Evolutionary conservation across 1,284 basidiomycete species (phyloP).

Genomic region (Gomphus bonarii): DNA sequence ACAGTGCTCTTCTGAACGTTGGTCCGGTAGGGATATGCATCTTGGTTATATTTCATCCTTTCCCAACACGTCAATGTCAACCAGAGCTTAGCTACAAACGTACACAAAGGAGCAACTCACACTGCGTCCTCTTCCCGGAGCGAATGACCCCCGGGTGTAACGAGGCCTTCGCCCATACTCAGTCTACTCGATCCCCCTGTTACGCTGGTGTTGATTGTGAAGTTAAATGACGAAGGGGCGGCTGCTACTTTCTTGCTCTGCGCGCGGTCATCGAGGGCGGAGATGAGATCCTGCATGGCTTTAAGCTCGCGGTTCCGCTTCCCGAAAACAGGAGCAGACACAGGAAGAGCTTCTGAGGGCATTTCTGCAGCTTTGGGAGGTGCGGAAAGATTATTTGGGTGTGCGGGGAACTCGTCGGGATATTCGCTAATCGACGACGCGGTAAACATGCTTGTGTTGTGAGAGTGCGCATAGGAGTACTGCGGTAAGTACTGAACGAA

Average conservation of each 20-base stretch:
- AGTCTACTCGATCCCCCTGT: neutral
- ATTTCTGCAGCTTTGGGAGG: neutral
- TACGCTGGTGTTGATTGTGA: neutral
- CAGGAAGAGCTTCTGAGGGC: no score
- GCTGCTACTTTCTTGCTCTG: neutral
- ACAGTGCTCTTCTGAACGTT: neutral
- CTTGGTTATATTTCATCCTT: neutral
- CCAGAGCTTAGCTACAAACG: neutral
- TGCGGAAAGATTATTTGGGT: neutral
- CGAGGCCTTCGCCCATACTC: constrained; percentile 6
- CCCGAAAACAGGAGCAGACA: neutral
- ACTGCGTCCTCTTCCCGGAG: neutral
- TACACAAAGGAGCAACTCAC: neutral
- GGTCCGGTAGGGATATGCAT: neutral
- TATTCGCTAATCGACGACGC: neutral
- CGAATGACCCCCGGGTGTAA: constrained; percentile 1
- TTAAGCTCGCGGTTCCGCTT: neutral
- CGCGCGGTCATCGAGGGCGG: constrained; percentile 1
- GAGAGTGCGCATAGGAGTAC: no score
- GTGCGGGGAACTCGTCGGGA: neutral
- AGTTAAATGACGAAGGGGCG: neutral
- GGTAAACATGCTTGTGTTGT: neutral
- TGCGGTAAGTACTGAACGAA: neutral
- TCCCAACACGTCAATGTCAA: neutral
- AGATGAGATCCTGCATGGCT: constrained; percentile 9